These are phyloP conservation scores for Cryphonectria parasitica DNA, from an alignment of 2,329 filamentous ascomycete species.

Conservation along the genomic window DNA sequence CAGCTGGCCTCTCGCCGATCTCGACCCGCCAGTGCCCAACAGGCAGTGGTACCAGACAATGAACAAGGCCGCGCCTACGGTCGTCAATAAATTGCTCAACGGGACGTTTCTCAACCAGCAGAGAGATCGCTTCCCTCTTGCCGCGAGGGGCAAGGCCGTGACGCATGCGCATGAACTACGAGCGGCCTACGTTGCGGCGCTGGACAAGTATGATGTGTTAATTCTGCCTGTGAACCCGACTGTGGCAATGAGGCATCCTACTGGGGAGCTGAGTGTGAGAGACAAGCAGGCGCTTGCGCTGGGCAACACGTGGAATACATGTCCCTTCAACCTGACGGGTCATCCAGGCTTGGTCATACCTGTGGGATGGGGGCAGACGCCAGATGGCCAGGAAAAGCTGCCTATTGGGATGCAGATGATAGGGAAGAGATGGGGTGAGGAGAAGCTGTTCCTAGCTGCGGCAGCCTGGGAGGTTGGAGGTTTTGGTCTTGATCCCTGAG, in stretches of 20 bases:
- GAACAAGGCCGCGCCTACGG: constrained; percentile 48
- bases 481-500: constrained; percentile 34
- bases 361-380: constrained; percentile 39
- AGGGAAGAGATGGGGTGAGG: constrained; percentile 36
- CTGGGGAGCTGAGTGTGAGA: constrained; percentile 38
- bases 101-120: constrained; percentile 37
- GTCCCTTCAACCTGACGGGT: constrained; percentile 54
- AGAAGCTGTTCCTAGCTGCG: constrained; percentile 36
- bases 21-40: constrained; percentile 37
- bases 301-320: constrained; percentile 49
- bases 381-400: constrained; percentile 32
- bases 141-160: constrained; percentile 49
- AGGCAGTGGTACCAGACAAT: constrained; percentile 50
- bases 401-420: constrained; percentile 41
- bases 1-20: constrained; percentile 38
- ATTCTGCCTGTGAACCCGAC: constrained; percentile 52
- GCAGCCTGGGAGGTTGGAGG: constrained; percentile 40
- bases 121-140: constrained; percentile 33
- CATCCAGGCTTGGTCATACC: constrained; percentile 55
- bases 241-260: constrained; percentile 47
- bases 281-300: constrained; percentile 49
- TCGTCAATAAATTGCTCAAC: constrained; percentile 48
- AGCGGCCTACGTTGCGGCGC: constrained; percentile 50
- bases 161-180: constrained; percentile 50
- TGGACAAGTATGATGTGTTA: constrained; percentile 51